Percentiles rank a stretch among this genome's conserved stretches.
phyloP scores from a whole-genome alignment of 805 yeast genomes.

The Saturnispora quitensis region DNA sequence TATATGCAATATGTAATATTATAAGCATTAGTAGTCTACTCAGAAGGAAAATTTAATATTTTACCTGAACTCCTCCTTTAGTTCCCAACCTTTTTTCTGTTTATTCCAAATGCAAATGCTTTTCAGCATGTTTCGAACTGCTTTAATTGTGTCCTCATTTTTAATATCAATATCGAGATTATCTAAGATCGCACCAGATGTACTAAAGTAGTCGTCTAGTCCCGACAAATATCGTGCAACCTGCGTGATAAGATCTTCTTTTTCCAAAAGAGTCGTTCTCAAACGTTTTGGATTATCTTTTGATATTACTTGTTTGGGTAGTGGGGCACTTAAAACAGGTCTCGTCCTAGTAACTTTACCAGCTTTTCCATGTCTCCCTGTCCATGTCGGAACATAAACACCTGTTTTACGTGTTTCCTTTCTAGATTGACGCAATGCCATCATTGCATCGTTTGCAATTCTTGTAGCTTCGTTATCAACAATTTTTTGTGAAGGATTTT shows the following conservation, averaged over 20 bases:
- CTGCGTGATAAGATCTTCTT: slow-evolving; percentile 15
- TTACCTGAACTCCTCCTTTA: slow-evolving; percentile 44
- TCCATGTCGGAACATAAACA: slow-evolving; percentile 91
- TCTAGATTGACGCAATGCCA: slow-evolving; percentile 54
- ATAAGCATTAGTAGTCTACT: neutral
- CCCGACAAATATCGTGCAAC: slow-evolving; percentile 24
- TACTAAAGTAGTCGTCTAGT: slow-evolving; percentile 24
- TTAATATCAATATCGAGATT: slow-evolving; percentile 27
- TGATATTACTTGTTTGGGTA: neutral
- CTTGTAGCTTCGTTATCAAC: slow-evolving; percentile 57
- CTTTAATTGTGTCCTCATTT: slow-evolving; percentile 46
- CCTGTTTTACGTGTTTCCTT: slow-evolving; percentile 35
- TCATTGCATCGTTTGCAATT: slow-evolving; percentile 54
- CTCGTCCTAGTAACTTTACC: slow-evolving; percentile 37
- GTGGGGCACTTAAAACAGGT: neutral
- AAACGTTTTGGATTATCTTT: slow-evolving; percentile 31
- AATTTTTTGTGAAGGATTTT: slow-evolving; percentile 42
- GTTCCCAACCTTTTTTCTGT: slow-evolving; percentile 50
- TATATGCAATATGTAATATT: no score
- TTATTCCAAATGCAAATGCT: slow-evolving; percentile 62
- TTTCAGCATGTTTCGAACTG: slow-evolving; percentile 58
- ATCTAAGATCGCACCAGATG: slow-evolving; percentile 24
- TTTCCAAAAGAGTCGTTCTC: slow-evolving; percentile 1
- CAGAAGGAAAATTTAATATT: neutral
- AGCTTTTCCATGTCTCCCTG: slow-evolving; percentile 84